Evolutionary conservation across 1,284 basidiomycete species (phyloP), one percentile per base, ranked within the genome.

Genomic region (Coniophora puteana): DNA sequence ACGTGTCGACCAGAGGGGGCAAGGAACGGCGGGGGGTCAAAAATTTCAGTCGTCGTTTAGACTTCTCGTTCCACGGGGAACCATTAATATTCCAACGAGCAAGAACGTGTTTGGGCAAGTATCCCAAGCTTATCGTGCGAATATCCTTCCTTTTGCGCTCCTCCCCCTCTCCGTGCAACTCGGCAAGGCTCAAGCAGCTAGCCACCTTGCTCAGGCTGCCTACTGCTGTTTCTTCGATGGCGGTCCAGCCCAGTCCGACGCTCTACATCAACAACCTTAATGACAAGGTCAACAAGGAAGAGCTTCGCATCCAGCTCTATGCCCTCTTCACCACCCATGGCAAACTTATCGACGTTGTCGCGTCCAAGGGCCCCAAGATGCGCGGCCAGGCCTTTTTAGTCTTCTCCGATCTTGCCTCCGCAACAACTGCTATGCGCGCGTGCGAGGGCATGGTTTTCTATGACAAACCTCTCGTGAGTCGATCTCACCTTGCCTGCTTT

Each of bases 341-440:
- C 54, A 85, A 84, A 58, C 74, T 99, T 34, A 78, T 98, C 65
- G 95, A 99, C 63, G 80, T 99, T 38, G 80, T 98, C 38, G 93
- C 95, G n/a, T 84, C 89, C 31, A 93, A 97, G 61, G 80, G 73
- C 50, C 66, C 78, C 40, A 88, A 84, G 58, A 93, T 93, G 83
- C 80, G 89, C 47, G 95, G 95, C 3, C 94, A 97, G 67, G 95
- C 95, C 1, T 99, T 97, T 63, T 79, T 99, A 54, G 93, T 96
- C 48, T 99, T 97, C 66, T 78, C 82, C 47, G 92, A 94, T 67
- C 79, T 93, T 44, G 78, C 87, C 14, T 78, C 83, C 36, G 91
- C 93, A 41, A 97, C 93, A 10, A 78, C 92, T 26, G 96, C 94
- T 14, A 75, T 96, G 77, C 76, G 93, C 30, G 89, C 85, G 35